Base-by-base conservation (phyloP, 202 grass and related monocot genomes). In the Brachypodium distachyon region DNA sequence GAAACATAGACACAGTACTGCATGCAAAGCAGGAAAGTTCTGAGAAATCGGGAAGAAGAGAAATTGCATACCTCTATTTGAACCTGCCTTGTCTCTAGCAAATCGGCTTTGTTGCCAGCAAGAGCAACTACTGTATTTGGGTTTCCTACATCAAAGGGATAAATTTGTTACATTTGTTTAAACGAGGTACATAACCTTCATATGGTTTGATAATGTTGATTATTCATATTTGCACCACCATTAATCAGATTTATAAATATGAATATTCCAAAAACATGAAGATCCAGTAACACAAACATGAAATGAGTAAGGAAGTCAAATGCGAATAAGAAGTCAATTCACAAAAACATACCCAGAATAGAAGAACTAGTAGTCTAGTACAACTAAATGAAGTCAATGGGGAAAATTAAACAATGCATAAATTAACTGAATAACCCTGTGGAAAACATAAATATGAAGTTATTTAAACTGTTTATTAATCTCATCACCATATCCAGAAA, bases 21-120 rank as follows among this genome's bases (percentile, higher is more conserved):
- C 17, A 14, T 61, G 27, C 44, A 77, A 38, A 76, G 7, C 22
- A 33, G 11, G 28, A 75, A 19, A n/a, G 33, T 50, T 27, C 23
- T 50, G 44, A 82, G 12, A 4, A n/a, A 78, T 19, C 56, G 80
- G 32, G 25, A 43, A 77, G 43, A 72, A 73, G n/a, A 55, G 60
- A 13, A 70, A 70, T 28, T 39, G 40, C 47, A 68, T 90, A 93
- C 96, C 79, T 99, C 87, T 49, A 76, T 60, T 42, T 86, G 44
- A 59, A 99, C 96, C 83, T 95, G 83, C 83, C 96, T 99, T 2
- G 74, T 77, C 43, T 99, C 96, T 62, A 90, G 40, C 69, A 99
- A 85, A 86, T 99, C 92, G 12, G 89, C 89, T 69, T 99, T 99
- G 73, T 99, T 99, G 57, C 96, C 96, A 55, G 96, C 92, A 78